These are phyloP conservation scores for Cyberlindnera mycetangii DNA, from an alignment of 805 yeast genomes.

Conservation along the genomic window DNA sequence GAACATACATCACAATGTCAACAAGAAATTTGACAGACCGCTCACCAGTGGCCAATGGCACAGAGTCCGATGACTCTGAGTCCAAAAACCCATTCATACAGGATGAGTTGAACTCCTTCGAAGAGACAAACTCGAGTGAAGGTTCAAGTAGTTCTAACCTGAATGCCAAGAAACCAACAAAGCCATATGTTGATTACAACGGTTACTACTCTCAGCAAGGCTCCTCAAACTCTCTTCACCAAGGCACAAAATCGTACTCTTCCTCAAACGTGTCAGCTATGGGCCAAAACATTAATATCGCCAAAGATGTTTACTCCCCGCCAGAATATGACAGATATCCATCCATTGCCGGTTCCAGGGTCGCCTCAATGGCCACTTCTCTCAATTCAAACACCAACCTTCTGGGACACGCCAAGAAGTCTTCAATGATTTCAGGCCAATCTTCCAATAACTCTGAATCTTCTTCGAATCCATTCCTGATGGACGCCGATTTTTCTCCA, in stretches of 20 bases:
- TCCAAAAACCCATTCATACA: slow-evolving; percentile 30
- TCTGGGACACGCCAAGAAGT: slow-evolving; percentile 16
- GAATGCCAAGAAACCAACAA: slow-evolving; percentile 19
- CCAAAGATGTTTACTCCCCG: slow-evolving; percentile 37
- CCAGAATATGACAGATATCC: slow-evolving; percentile 70
- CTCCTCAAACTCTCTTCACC: slow-evolving; percentile 36
- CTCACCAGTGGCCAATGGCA: slow-evolving; percentile 22
- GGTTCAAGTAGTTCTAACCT: slow-evolving; percentile 20
- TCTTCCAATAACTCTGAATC: slow-evolving; percentile 22
- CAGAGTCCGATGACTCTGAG: slow-evolving; percentile 26
- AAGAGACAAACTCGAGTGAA: slow-evolving; percentile 23
- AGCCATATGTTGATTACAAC: slow-evolving; percentile 40
- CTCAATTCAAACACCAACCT: slow-evolving; percentile 32
- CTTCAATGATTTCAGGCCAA: slow-evolving; percentile 16
- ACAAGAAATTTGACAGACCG: slow-evolving; percentile 31
- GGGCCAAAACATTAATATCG: slow-evolving; percentile 11
- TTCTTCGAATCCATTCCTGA: slow-evolving; percentile 40
- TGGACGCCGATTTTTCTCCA: slow-evolving; percentile 73
- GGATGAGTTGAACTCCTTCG: slow-evolving; percentile 27
- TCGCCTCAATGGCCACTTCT: slow-evolving; percentile 47
- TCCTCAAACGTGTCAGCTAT: slow-evolving; percentile 25
- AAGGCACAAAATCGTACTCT: slow-evolving; percentile 18
- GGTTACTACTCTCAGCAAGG: slow-evolving; percentile 42
- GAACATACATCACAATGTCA: slow-evolving; percentile 22
- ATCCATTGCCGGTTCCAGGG: slow-evolving; percentile 52